phyloP scores from a whole-genome alignment of 306 rosid genomes.

The Quercus alba region DNA sequence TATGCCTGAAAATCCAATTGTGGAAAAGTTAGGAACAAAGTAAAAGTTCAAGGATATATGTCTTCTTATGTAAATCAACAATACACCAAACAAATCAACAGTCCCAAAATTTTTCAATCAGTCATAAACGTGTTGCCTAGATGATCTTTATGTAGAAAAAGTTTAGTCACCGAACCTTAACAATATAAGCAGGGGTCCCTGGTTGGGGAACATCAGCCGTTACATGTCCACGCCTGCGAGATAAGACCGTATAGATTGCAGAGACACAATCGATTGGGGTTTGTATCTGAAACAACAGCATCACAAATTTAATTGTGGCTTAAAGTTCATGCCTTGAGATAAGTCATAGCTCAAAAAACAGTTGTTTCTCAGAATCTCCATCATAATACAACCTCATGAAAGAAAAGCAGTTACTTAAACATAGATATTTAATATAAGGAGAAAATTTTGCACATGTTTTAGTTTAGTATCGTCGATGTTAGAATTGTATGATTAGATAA shows the following conservation, averaged over 20 bases:
- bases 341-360: not conserved
- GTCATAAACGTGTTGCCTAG: not conserved
- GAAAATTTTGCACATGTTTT: not conserved
- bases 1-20: slow-evolving; percentile 62
- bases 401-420: not conserved
- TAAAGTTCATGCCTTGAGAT: slow-evolving; percentile 17
- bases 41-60: not conserved
- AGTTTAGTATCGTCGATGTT: too few species aligned
- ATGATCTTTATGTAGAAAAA: not conserved
- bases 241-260: slow-evolving; percentile 95
- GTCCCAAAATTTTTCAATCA: not conserved
- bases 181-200: slow-evolving; percentile 93
- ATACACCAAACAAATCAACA: not conserved
- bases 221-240: slow-evolving; percentile 99
- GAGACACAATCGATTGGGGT: slow-evolving; percentile 97
- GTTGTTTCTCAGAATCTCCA: not conserved
- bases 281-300: slow-evolving; percentile 72
- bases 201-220: slow-evolving; percentile 99
- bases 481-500: too few species aligned
- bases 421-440: not conserved
- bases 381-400: not conserved
- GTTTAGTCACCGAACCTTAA: slow-evolving; percentile 61
- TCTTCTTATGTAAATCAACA: not conserved
- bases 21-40: slow-evolving; percentile 11
- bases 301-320: slow-evolving; percentile 7